Percentiles rank a stretch among this genome's conserved stretches.
These are phyloP conservation scores for Ophiostoma australiae DNA, from an alignment of 2,329 filamentous ascomycete genomes.

Conservation along the genomic window DNA sequence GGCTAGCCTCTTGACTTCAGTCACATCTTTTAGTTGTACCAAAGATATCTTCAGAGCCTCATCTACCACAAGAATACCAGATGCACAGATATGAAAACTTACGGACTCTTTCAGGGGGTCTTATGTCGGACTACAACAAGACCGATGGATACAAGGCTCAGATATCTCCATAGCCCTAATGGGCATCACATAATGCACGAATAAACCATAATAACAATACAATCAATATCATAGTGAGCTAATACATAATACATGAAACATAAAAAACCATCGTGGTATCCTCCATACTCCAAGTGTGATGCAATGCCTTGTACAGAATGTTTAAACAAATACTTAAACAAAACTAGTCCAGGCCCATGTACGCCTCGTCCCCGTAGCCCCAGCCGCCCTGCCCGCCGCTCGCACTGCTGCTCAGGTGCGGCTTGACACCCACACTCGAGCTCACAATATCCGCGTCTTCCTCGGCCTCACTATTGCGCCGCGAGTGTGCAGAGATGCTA, in stretches of 20 bases:
- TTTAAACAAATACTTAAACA: background rate
- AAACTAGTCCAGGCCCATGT: conserved; percentile 70
- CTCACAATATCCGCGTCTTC: conserved; percentile 42
- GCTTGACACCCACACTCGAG: conserved; percentile 46
- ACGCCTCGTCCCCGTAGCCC: conserved; percentile 77
- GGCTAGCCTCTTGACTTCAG: no score
- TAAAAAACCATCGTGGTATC: background rate
- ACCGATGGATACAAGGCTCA: no score
- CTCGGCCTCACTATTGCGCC: conserved; percentile 42
- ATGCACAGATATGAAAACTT: no score
- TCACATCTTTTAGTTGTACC: no score
- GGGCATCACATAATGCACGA: background rate
- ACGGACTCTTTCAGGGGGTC: no score
- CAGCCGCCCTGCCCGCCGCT: conserved; percentile 67
- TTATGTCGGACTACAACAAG: no score
- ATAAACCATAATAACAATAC: background rate
- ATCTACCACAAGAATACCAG: no score
- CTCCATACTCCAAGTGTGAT: conserved; percentile 1
- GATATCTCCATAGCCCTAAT: no score
- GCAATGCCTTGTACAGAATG: background rate
- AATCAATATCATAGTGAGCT: background rate
- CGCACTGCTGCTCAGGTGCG: conserved; percentile 41
- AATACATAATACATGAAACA: background rate
- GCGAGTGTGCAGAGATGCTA: conserved; percentile 36
- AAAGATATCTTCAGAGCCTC: no score